Evolutionary conservation across 192 early-diverging fungal genomes (phyloP), one percentile per base, ranked within the genome.

Genomic region (Coemansia pectinata): DNA sequence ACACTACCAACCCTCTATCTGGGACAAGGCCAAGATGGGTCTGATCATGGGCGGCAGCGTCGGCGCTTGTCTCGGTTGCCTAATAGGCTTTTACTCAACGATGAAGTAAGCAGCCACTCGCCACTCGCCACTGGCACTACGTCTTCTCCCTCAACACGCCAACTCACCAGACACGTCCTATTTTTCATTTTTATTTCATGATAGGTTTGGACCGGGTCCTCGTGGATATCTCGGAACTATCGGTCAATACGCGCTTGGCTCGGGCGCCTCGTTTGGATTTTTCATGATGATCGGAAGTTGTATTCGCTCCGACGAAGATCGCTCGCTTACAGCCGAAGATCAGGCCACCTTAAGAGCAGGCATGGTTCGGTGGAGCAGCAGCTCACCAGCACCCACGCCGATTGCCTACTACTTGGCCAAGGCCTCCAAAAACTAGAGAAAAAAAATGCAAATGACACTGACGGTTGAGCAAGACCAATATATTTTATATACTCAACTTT

Each of bases 191-290:
- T 8, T 36, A 17, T 33, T 50, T 19, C 29, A 11, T 50, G 14
- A 33, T 77, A 91, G 91, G 62, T 87, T 88, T 70, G 92, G 92
- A 21, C 86, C 88, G 34, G 90, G 91, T 6, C 82, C 85, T 6
- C 86, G 86, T 41, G 92, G 92, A 47, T 87, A 90, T 61, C 72
- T 94, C 8, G 78, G 86, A 39, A 91, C 85, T 1, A 85, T 94
- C n/a, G 88, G 90, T 3, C 89, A 88, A 70, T 91, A 89, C 27
- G 90, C 91, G 87, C 62, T 90, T 42, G 85, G 88, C 2, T 91
- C 91, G 45, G 91, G 89, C 14, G 90, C 90, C n/a, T 90, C 88
- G 31, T 94, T 94, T 81, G 91, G 90, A 21, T 90, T 91, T 61
- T 94, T 94, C 60, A 92, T 94, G 91, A 84, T 87, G 85, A 88